Conservation (phyloP, 345 rosid genomes). For the Syzygium oleosum region DNA sequence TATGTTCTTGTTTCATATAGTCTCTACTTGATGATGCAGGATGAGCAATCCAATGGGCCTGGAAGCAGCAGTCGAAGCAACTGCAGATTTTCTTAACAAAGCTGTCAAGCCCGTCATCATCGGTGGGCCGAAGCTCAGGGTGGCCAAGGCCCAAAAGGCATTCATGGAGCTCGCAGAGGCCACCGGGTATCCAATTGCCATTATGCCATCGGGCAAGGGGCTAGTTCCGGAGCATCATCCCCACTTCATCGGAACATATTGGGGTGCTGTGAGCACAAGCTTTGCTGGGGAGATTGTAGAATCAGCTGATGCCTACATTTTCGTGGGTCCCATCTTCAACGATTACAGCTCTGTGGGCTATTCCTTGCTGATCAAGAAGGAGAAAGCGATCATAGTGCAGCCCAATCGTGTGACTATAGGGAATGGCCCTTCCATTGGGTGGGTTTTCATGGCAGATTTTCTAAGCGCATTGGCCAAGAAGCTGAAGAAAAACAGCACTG, state of each 20-base stretch:
- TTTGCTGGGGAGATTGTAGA: constrained; percentile 66
- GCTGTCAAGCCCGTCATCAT: constrained; percentile 72
- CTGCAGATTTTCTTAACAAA: constrained; percentile 53
- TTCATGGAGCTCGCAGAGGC: constrained; percentile 45
- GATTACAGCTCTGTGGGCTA: constrained; percentile 76
- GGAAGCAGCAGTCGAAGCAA: constrained; percentile 69
- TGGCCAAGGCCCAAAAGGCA: constrained; percentile 42
- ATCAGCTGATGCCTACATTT: constrained; percentile 69
- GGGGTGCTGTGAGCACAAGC: constrained; percentile 73
- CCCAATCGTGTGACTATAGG: constrained; percentile 63
- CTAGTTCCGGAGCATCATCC: constrained; percentile 54
- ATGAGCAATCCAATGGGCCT: constrained; percentile 55
- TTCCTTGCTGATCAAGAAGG: constrained; percentile 60
- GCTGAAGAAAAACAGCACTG: constrained; percentile 49
- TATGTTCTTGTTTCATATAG: not conserved
- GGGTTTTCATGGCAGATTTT: constrained; percentile 73
- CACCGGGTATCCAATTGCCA: constrained; percentile 43
- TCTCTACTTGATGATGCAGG: constrained; percentile 22
- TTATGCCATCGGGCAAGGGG: constrained; percentile 72
- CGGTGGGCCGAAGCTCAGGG: constrained; percentile 63
- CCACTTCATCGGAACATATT: constrained; percentile 63
- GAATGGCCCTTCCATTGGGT: constrained; percentile 65
- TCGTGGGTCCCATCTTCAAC: constrained; percentile 68
- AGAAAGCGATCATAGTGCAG: constrained; percentile 46
- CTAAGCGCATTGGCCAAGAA: constrained; percentile 50